These are phyloP conservation scores for Pseudogymnoascus pannorum DNA, from an alignment of 2,329 filamentous ascomycete species.

Conservation along the genomic window DNA sequence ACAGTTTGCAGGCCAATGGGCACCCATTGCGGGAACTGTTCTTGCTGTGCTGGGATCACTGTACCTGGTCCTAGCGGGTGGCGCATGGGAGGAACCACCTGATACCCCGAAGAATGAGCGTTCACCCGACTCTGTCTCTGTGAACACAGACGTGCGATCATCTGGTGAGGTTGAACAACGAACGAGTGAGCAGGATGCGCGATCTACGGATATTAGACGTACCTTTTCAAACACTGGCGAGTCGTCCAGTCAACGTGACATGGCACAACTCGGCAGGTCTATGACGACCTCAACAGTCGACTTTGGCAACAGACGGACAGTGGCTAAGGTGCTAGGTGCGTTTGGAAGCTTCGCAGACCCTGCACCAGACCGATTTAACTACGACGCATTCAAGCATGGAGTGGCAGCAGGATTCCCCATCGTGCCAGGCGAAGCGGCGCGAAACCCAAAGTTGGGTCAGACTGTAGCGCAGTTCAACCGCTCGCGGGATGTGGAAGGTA, in stretches of 20 bases:
- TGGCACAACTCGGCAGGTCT: not conserved
- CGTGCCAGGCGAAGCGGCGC: conserved; percentile 44
- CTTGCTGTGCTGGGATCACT: conserved; percentile 53
- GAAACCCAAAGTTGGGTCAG: conserved; percentile 35
- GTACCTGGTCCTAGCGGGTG: conserved; percentile 39
- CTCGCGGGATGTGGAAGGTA: conserved; percentile 28
- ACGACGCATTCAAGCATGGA: conserved; percentile 40
- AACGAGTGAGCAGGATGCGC: conserved; percentile 1
- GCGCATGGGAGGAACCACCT: conserved; percentile 11
- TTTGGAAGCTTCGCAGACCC: conserved; percentile 38
- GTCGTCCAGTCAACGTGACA: not conserved
- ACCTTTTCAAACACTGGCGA: conserved; percentile 13
- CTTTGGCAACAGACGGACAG: conserved; percentile 32
- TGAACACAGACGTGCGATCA: not conserved
- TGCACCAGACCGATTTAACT: conserved; percentile 40
- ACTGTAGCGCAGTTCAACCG: conserved; percentile 37
- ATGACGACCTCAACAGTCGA: conserved; percentile 1
- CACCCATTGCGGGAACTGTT: conserved; percentile 49
- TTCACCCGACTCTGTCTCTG: conserved; percentile 10
- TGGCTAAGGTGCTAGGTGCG: conserved; percentile 39
- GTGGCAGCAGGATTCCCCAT: conserved; percentile 45
- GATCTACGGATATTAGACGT: not conserved
- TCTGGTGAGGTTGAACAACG: not conserved
- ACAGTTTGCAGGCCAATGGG: conserved; percentile 47
- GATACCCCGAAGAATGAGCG: not conserved